Conservation (phyloP, 805 yeast species). For the Komagataella kurtzmanii region DNA sequence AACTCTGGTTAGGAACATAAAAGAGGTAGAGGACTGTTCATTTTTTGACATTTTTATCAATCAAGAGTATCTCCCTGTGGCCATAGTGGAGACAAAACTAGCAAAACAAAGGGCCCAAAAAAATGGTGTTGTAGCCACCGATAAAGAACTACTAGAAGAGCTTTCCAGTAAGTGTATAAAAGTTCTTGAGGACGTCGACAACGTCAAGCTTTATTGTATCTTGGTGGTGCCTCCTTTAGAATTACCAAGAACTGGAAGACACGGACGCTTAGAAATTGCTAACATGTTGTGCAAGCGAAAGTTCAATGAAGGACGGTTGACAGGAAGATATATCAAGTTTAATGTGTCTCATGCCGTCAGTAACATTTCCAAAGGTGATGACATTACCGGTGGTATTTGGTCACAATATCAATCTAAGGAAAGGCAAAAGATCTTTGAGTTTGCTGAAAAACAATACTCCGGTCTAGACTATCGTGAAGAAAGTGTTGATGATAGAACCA, state of each 20-base stretch:
- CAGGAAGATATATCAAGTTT: constrained; percentile 75
- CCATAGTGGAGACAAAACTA: constrained; percentile 50
- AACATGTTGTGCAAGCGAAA: constrained; percentile 72
- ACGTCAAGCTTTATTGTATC: constrained; percentile 70
- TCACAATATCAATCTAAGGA: constrained; percentile 58
- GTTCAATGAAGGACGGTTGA: constrained; percentile 66
- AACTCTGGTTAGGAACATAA: constrained; percentile 68
- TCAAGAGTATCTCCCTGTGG: constrained; percentile 72
- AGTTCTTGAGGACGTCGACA: constrained; percentile 43
- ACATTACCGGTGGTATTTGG: constrained; percentile 75
- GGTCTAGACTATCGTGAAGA: constrained; percentile 67
- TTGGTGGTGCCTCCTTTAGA: constrained; percentile 69
- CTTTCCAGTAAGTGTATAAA: constrained; percentile 32
- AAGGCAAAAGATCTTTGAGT: constrained; percentile 45
- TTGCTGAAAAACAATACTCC: constrained; percentile 63
- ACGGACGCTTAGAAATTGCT: constrained; percentile 87
- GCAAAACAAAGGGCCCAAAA: not conserved
- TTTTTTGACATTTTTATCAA: constrained; percentile 77
- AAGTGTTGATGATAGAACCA: constrained; percentile 69
- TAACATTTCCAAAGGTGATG: constrained; percentile 62
- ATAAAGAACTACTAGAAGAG: constrained; percentile 29
- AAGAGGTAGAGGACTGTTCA: constrained; percentile 78
- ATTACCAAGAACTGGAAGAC: constrained; percentile 70
- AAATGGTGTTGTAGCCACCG: constrained; percentile 4
- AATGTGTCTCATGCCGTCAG: constrained; percentile 50